A percentile compares a stretch with the other conserved stretches of the same genome.
Evolutionary conservation across 495 filamentous ascomycete genomes (phyloP).

Genomic region (Bombardia bombarda): DNA sequence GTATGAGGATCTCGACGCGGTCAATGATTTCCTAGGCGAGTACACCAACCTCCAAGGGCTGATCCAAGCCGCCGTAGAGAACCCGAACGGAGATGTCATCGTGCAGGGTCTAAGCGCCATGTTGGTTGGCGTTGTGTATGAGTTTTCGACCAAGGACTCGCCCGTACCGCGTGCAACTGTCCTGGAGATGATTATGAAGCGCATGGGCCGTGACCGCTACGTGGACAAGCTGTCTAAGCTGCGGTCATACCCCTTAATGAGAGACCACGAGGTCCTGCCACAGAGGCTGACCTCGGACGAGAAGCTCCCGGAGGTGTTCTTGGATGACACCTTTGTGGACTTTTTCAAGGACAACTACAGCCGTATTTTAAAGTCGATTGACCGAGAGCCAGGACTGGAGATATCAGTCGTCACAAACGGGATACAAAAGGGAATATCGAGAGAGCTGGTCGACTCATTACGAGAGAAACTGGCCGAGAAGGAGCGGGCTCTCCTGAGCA

Average conservation of each 20-base stretch:
- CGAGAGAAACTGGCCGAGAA: constrained; percentile 69
- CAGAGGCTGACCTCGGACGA: constrained; percentile 53
- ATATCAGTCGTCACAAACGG: constrained; percentile 70
- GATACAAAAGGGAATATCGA: constrained; percentile 72
- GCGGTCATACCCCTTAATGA: constrained; percentile 70
- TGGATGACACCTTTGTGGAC: constrained; percentile 81
- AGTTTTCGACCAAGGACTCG: constrained; percentile 96
- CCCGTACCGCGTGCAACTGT: constrained; percentile 78
- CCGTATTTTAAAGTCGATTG: constrained; percentile 75
- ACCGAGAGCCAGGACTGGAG: constrained; percentile 84
- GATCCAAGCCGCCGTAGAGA: constrained; percentile 50
- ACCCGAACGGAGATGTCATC: constrained; percentile 57
- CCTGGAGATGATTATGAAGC: constrained; percentile 69
- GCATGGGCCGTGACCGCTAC: constrained; percentile 81
- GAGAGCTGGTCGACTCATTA: constrained; percentile 76
- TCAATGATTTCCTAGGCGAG: constrained; percentile 92
- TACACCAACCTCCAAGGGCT: constrained; percentile 86
- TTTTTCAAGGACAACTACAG: constrained; percentile 95
- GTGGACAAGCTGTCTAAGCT: constrained; percentile 75
- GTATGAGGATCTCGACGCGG: constrained; percentile 83
- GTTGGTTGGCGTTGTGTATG: constrained; percentile 83
- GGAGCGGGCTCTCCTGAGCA: constrained; percentile 56
- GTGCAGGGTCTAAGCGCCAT: constrained; percentile 77
- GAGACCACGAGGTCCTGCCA: constrained; percentile 84
- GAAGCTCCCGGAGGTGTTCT: constrained; percentile 70